A percentile compares a stretch with the other conserved stretches of the same genome.
Conservation (phyloP, 495 filamentous ascomycete species). For the Wilcoxina mikolae region DNA sequence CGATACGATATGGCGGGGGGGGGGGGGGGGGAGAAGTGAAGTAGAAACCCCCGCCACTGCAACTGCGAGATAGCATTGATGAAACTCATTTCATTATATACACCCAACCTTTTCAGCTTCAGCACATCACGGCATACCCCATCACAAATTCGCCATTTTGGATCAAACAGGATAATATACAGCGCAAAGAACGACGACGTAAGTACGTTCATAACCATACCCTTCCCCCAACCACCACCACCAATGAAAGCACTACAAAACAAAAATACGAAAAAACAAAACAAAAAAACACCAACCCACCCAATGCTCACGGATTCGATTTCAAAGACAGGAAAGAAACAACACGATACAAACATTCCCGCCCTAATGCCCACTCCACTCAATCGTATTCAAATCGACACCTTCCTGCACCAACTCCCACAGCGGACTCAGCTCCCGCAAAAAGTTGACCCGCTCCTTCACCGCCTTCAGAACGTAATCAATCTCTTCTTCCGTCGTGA, state of each 20-base stretch:
- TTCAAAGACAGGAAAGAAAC: constrained; percentile 45
- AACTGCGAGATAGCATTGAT: neutral
- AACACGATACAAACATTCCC: neutral
- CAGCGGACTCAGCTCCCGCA: constrained; percentile 86
- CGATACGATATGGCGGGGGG: neutral
- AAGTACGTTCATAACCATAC: neutral
- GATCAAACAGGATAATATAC: too few relatives aligned
- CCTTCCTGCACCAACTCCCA: constrained; percentile 99
- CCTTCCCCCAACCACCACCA: neutral
- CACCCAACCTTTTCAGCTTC: neutral
- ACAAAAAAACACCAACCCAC: constrained; percentile 19
- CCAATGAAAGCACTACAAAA: neutral
- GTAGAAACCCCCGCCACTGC: neutral
- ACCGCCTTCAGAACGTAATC: constrained; percentile 97
- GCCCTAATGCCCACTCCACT: constrained; percentile 82
- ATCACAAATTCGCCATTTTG: too few relatives aligned
- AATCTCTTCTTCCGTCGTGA: constrained; percentile 88
- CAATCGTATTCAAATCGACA: constrained; percentile 84
- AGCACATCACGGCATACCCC: neutral
- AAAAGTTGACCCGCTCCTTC: constrained; percentile 70
- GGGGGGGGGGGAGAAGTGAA: neutral
- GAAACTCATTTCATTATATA: neutral
- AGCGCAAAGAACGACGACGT: neutral
- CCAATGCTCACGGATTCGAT: constrained; percentile 67
- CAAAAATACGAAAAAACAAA: neutral